Evolutionary conservation across 306 rosid genomes (phyloP), one percentile per base, ranked within the genome.

Genomic region (Astragalus membranaceus): DNA sequence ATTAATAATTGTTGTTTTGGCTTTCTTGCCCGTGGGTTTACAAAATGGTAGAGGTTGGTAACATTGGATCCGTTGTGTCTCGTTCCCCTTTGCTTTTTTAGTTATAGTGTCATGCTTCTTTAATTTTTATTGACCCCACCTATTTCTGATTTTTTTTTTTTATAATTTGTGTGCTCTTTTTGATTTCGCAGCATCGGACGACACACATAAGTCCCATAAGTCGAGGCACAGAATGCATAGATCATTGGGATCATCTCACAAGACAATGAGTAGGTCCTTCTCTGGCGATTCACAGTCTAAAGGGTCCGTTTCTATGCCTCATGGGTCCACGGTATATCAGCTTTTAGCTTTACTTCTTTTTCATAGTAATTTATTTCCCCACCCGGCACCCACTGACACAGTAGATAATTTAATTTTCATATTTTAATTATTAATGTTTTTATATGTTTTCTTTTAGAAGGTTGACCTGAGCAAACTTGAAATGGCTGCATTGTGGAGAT

Each of bases 401-500:
- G 30, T 68, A 44, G 23, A 68, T 43, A 20, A 17, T 71, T 15
- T 69, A 70, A 56, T 74, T 12, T 75, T 81, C 4, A 12, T 69
- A 32, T 67, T 82, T 67, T 55, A 7, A 13, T 37, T 15, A 32
- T 79, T 79, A 10, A 30, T 15, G 0, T 42, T 58, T 2, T 2
- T 66, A 61, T 3, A 5, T 60, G 51, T 30, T 14, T 62, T 77
- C 71, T 14, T 67, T 71, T 83, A 94, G 99, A 94, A 82, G 82
- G 88, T 94, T 71, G 95, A 94, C 81, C 86, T 94, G 69, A 75
- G 99, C 76, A 94, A 94, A 70, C 85, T 94, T 86, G 96, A 91
- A 83, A 81, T 91, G 95, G 85, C 96, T 80, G 99, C 99, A 14
- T 54, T 94, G 67, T 87, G 95, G 99, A 91, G 97, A 91, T 94